Evolutionary conservation across 164 flowering plant species (phyloP), one percentile per base, ranked within the genome.

Genomic region (Santalum album): DNA sequence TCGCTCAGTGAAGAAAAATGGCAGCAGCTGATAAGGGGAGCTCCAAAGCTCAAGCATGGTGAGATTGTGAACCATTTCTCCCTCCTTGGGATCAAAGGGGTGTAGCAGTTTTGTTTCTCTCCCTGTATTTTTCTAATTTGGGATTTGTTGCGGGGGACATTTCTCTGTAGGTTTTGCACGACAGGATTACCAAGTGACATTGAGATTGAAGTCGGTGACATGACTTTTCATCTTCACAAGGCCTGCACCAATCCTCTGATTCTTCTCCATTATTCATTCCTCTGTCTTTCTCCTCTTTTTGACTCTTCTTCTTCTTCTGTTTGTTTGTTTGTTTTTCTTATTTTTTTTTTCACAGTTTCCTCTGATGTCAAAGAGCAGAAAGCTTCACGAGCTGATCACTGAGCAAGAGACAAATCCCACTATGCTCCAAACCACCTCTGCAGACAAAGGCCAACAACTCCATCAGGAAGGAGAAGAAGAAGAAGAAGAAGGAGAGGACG

Each of bases 1-100:
- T 3, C 9, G 6, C 9, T 29, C 4, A 9, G 6, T 3, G 34
- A 3, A 9, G 34, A 29, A 29, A 36, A 53, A 67, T 61, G 53
- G 79, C 83, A 85, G 82, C 79, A 2, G 56, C 83, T 15, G 86
- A 82, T 54, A 82, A 75, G 47, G 68, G 69, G 11, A 68, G 61
- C 67, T 77, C 95, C 66, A 88, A 80, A 73, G 90, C 90, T 32
- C 96, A 91, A 73, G 98, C 98, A 69, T 91, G 98, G 97, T 89
- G 15, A 49, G 65, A 25, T 42, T n/a, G 14, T 12, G 22, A 39
- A 51, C 20, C 24, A 3, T 35, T n/a, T 26, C 12, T 18, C 23
- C 58, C 25, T 23, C 9, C 12, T 9, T n/a, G 21, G 5, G 21
- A 43, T 1, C 21, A 39, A n/a, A n/a, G n/a, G n/a, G n/a, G n/a